Base-by-base conservation (phyloP, 331 rosid species). In the Dryas integrifolia region DNA sequence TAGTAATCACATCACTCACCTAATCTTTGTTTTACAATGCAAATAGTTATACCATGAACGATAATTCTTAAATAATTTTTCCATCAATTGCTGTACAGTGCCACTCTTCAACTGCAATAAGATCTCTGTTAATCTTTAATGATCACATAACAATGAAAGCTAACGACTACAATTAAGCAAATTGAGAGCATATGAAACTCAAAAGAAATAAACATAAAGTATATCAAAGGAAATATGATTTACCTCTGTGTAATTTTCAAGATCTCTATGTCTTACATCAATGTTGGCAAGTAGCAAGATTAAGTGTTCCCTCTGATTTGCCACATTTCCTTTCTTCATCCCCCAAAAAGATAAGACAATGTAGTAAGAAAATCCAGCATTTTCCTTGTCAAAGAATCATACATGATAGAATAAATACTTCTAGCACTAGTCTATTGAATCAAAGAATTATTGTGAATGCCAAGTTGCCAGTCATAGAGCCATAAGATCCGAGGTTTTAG, bases 261-360 rank as follows among this genome's bases (percentile, higher is more conserved):
- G 9, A 51, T 61, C 26, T 81, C 79, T 85, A 5, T 80, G 77
- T 83, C 97, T 77, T 56, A 79, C 82, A 69, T 82, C 80, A 43
- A 95, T 81, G 82, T 95, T 95, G 79, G 99, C 98, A 82, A 95
- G 97, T 52, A 95, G 82, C 85, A 95, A 75, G 78, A 95, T 85
- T 61, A 95, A 81, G 83, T 95, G 99, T 80, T 95, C 99, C 88
- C 98, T 88, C 81, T 95, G 99, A 82, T 95, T 95, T 70, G 93
- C 98, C 76, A 87, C 92, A 76, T 95, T 95, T 84, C 98, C 99
- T 90, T 92, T 92, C 99, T 95, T 84, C 79, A 65, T 74, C 73
- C 70, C 74, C 82, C 79, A 73, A 81, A 77, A 77, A 67, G 40
- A 75, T 39, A 64, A 58, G 52, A 73, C 44, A 30, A 59, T 48